Evolutionary conservation across 345 rosid genomes (phyloP), one percentile per base, ranked within the genome.

Genomic region (Passiflora organensis): DNA sequence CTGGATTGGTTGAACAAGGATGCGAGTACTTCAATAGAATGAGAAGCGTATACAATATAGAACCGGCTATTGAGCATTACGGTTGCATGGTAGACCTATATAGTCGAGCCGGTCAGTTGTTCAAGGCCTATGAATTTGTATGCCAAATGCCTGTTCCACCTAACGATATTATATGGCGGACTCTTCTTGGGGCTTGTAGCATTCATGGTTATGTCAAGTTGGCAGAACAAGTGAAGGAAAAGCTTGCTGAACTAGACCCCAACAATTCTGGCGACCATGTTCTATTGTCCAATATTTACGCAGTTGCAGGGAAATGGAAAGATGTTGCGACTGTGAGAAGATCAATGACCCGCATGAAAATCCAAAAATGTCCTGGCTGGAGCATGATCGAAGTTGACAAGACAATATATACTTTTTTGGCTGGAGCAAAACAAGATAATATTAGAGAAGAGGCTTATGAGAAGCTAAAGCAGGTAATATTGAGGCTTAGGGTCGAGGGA

Each of bases 101-200:
- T 58, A 95, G 98, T 25, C 82, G 98, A 53, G 90, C 96, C n/a
- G 88, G 86, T 67, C 72, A 78, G 75, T 69, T 91, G 64, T 82
- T 78, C 34, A 93, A 82, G 70, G 98, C 98, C 18, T 82, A 78
- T 62, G 77, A 74, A 69, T 71, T 91, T 34, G 73, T 82, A 15
- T 79, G 65, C 46, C 86, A 77, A 14, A 85, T 91, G 93, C 77
- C 89, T 60, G 72, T 64, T 43, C 84, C 80, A 51, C 93, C 95
- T 0, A 88, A 85, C 36, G 87, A 86, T 34, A 68, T 79, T 65
- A 91, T 91, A 69, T 91, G 96, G 98, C 87, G 95, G 50, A 78
- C 98, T 2, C 87, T 91, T 60, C 91, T 88, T 8, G 94, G 98
- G 48, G 81, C 96, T 2, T 88, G 95, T 74, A 78, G 93, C 67